These are phyloP conservation scores for Canavalia ensiformis DNA, from an alignment of 306 rosid genomes.

Conservation along the genomic window DNA sequence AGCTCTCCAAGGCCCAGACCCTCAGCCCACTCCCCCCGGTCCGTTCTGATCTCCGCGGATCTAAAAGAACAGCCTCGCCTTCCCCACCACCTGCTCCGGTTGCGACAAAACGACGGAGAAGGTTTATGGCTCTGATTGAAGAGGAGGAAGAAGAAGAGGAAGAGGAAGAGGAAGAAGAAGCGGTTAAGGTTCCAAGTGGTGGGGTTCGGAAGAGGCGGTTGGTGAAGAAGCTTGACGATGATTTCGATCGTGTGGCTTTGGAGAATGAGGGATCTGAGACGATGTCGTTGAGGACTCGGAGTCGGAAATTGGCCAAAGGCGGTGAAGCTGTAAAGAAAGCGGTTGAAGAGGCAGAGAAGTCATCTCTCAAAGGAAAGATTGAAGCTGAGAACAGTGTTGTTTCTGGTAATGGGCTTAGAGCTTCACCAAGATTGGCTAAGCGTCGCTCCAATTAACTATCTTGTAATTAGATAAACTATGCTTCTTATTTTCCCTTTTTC, in stretches of 20 bases:
- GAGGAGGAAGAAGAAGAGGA: constrained; percentile 51
- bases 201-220: constrained; percentile 57
- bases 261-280: constrained; percentile 47
- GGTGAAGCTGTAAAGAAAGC: constrained; percentile 54
- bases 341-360: constrained; percentile 44
- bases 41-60: not conserved
- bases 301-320: constrained; percentile 43
- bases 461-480: not conserved
- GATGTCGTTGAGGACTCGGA: constrained; percentile 40
- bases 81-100: constrained; percentile 82
- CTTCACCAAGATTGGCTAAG: constrained; percentile 70
- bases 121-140: constrained; percentile 53
- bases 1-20: constrained; percentile 34
- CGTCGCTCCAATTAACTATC: constrained; percentile 34
- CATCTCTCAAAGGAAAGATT: constrained; percentile 39
- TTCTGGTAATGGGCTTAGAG: constrained; percentile 53
- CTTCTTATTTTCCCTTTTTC: not conserved
- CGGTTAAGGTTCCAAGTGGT: not conserved
- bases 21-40: not conserved
- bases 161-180: not conserved
- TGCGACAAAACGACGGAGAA: constrained; percentile 61
- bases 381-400: constrained; percentile 24
- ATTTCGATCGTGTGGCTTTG: constrained; percentile 78
- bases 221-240: constrained; percentile 86
- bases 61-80: constrained; percentile 37